Percentiles rank a stretch among this genome's conserved stretches.
Evolutionary conservation across 768 basidiomycete genomes (phyloP).

Genomic region (Russula lepida): DNA sequence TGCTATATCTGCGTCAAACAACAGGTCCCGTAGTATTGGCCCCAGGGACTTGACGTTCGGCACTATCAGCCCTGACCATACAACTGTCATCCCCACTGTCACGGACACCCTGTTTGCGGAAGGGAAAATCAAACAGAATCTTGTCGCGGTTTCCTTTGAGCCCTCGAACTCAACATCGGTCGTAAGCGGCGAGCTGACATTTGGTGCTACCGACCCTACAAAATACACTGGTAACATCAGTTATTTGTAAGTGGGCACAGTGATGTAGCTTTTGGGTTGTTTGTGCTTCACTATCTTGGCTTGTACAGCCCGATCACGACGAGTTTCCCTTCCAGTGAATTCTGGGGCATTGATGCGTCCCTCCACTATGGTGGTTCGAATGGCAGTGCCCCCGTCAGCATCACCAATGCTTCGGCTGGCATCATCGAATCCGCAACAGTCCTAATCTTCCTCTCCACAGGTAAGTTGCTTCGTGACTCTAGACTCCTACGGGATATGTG

Average conservation of each 20-base stretch:
- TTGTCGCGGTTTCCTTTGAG: constrained; percentile 29
- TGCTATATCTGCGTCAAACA: neutral
- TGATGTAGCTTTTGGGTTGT: neutral
- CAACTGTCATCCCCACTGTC: constrained; percentile 42
- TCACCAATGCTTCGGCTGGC: constrained; percentile 26
- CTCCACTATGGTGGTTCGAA: constrained; percentile 25
- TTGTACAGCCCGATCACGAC: constrained; percentile 26
- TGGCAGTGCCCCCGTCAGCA: neutral
- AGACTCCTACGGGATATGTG: neutral
- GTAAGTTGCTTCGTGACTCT: constrained; percentile 16
- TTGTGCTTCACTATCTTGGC: neutral
- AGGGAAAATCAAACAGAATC: constrained; percentile 23
- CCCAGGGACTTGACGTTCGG: constrained; percentile 47
- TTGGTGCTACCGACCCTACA: constrained; percentile 25
- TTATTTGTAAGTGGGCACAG: constrained; percentile 22
- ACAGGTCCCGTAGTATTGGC: constrained; percentile 41
- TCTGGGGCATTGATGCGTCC: constrained; percentile 31
- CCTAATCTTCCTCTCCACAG: constrained; percentile 27
- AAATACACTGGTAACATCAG: constrained; percentile 30
- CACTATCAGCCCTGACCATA: constrained; percentile 24
- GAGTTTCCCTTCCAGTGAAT: constrained; percentile 27
- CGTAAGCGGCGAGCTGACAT: constrained; percentile 32
- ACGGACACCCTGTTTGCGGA: constrained; percentile 33
- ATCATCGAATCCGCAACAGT: constrained; percentile 34
- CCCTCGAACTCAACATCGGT: constrained; percentile 23